Base-by-base conservation (phyloP, 2,329 filamentous ascomycete species). In the Botryotinia globosa region DNA sequence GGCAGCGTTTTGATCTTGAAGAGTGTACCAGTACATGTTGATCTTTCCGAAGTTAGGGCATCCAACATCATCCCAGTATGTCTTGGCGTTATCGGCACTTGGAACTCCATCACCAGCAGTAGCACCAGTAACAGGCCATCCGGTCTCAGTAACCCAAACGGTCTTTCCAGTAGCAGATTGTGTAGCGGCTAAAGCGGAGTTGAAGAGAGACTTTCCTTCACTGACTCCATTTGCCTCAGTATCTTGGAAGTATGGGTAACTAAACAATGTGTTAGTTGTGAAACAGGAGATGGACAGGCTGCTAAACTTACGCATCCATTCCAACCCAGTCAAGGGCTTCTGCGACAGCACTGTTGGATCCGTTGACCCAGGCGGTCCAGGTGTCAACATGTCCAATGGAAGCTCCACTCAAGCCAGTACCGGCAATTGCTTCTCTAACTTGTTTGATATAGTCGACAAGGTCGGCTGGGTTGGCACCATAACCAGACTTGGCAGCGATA, bases 71-170 rank as follows among this genome's bases (percentile, higher is more conserved):
- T 92, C 86, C 92, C 93, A 97, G 87, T 89, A 97, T n/a, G 82
- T 87, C 84, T 92, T 86, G 61, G 94, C 93, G 80, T 95, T 94
- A 70, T 86, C 83, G 45, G 83, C 75, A 51, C 85, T 90, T 9
- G 94, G 85, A 16, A 91, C 86, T 58, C 89, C 92, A 66, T 87
- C 80, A 77, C 89, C 90, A 74, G 87, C 83, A 1, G 84, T 86
- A 76, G 87, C 83, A 72, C 94, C 94, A 78, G 86, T 89, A 70
- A 94, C 89, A 66, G 94, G 94, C 89, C 92, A 96, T 76, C 94
- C 94, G 25, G 93, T 96, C 86, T 97, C 94, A 42, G 94, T 96
- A 75, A 97, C 87, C 92, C 92, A 96, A 77, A 97, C 87, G 29
- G 88, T 85, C 86, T 94, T 95, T 80, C 87, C 84, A 51, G 88